Percentiles rank a stretch among this genome's conserved stretches.
Evolutionary conservation across 2,329 filamentous ascomycete genomes (phyloP).

Genomic region (Xylariaceae sp.): DNA sequence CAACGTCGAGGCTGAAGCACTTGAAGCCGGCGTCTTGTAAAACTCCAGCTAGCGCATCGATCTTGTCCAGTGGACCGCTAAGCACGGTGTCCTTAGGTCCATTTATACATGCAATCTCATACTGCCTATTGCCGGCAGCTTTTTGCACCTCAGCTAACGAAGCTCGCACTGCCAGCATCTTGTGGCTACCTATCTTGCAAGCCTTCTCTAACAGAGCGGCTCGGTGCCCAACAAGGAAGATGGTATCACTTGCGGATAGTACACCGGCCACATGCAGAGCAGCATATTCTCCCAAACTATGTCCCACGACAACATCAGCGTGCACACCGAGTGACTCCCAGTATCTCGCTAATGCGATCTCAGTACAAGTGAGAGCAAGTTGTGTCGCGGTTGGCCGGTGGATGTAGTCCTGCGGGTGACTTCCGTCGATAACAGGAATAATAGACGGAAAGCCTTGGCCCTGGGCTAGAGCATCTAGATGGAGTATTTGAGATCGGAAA

Average conservation of each 20-base stretch:
- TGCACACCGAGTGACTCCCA: slow-evolving; percentile 58
- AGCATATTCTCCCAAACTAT: slow-evolving; percentile 74
- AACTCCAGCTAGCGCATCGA: slow-evolving; percentile 39
- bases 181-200: slow-evolving; percentile 65
- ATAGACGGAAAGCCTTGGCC: slow-evolving; percentile 59
- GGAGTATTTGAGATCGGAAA: background rate
- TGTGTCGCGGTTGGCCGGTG: slow-evolving; percentile 55
- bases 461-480: background rate
- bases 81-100: slow-evolving; percentile 67
- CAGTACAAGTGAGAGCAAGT: slow-evolving; percentile 54
- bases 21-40: slow-evolving; percentile 41
- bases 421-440: slow-evolving; percentile 44
- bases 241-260: slow-evolving; percentile 69
- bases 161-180: slow-evolving; percentile 65
- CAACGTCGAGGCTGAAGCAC: slow-evolving; percentile 42
- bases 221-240: slow-evolving; percentile 71
- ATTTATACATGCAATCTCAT: slow-evolving; percentile 67
- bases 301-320: slow-evolving; percentile 60
- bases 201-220: slow-evolving; percentile 66
- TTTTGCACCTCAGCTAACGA: slow-evolving; percentile 48
- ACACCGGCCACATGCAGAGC: slow-evolving; percentile 72
- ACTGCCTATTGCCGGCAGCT: slow-evolving; percentile 21
- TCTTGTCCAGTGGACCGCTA: slow-evolving; percentile 56
- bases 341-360: slow-evolving; percentile 59
- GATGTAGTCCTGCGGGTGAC: slow-evolving; percentile 40